Evolutionary conservation across 1,139 yeast species (phyloP).

Genomic region (Kluyveromyces marxianus): DNA sequence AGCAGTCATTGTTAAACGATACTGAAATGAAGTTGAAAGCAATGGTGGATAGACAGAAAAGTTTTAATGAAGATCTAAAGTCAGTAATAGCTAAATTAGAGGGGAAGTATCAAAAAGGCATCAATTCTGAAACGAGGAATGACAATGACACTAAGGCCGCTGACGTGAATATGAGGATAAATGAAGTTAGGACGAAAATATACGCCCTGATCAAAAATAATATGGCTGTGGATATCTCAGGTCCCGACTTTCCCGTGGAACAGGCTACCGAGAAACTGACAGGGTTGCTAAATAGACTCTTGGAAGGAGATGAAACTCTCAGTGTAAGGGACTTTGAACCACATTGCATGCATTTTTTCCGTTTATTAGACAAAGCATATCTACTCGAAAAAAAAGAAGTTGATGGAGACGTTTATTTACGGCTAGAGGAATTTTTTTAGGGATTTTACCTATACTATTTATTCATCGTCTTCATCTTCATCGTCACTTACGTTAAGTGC

Average conservation of each 20-base stretch:
- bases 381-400: constrained; percentile 5
- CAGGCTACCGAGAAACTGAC: constrained; percentile 7
- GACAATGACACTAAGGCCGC: neutral
- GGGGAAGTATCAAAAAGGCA: constrained; percentile 4
- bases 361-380: constrained; percentile 11
- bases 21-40: constrained; percentile 7
- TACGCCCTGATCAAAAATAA: constrained; percentile 9
- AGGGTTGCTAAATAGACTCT: constrained; percentile 9
- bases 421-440: constrained; percentile 9
- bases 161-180: constrained; percentile 4
- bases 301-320: constrained; percentile 13
- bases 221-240: constrained; percentile 11
- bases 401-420: constrained; percentile 8
- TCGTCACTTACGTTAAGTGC: constrained; percentile 41
- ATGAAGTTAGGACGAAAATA: constrained; percentile 5
- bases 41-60: constrained; percentile 14
- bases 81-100: constrained; percentile 5
- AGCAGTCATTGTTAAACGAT: constrained; percentile 12
- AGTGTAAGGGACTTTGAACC: constrained; percentile 14
- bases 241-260: constrained; percentile 6
- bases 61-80: constrained; percentile 11
- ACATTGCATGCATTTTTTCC: constrained; percentile 8
- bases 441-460: neutral
- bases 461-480: constrained; percentile 13
- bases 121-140: neutral